A percentile compares a stretch with the other conserved stretches of the same genome.
Conservation (phyloP, 140 eudicot genomes). For the Cichorium intybus region DNA sequence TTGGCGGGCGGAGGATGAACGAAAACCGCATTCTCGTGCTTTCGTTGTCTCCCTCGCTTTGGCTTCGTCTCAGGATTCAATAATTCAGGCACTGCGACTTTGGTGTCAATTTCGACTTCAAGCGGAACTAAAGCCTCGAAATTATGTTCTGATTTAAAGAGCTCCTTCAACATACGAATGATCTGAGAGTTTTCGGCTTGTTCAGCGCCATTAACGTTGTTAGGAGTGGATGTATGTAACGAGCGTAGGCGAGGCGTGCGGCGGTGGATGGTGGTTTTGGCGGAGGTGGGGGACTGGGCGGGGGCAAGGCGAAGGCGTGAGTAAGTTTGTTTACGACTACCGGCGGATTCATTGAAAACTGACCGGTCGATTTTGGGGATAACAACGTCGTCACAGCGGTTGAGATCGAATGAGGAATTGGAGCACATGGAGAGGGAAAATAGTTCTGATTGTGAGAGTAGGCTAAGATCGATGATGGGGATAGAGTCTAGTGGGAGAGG, state of each 20-base stretch:
- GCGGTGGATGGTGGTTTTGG: slow-evolving; percentile 38
- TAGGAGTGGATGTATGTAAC: slow-evolving; percentile 3
- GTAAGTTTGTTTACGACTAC: slow-evolving; percentile 81
- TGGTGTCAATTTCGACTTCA: neutral
- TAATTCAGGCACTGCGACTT: neutral
- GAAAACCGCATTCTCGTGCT: slow-evolving; percentile 16
- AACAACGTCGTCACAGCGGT: slow-evolving; percentile 63
- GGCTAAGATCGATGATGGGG: slow-evolving; percentile 72
- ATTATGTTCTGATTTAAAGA: slow-evolving; percentile 34
- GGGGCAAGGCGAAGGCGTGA: slow-evolving; percentile 88
- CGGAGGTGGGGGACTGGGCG: slow-evolving; percentile 32
- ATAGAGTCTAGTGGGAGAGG: slow-evolving; percentile 42
- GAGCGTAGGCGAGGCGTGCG: slow-evolving; percentile 48
- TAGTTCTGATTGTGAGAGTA: slow-evolving; percentile 86
- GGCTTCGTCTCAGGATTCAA: slow-evolving; percentile 9
- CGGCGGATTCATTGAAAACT: slow-evolving; percentile 93
- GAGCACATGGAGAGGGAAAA: slow-evolving; percentile 66
- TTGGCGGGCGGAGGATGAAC: neutral
- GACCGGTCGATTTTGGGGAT: slow-evolving; percentile 88
- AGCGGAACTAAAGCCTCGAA: slow-evolving; percentile 29
- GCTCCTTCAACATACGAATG: slow-evolving; percentile 39
- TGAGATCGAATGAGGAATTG: slow-evolving; percentile 40
- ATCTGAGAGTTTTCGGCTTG: slow-evolving; percentile 57
- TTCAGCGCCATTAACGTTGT: slow-evolving; percentile 33
- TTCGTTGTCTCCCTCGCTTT: slow-evolving; percentile 47